phyloP scores from a whole-genome alignment of 2,329 filamentous ascomycete genomes.

The Colletotrichum sp. region DNA sequence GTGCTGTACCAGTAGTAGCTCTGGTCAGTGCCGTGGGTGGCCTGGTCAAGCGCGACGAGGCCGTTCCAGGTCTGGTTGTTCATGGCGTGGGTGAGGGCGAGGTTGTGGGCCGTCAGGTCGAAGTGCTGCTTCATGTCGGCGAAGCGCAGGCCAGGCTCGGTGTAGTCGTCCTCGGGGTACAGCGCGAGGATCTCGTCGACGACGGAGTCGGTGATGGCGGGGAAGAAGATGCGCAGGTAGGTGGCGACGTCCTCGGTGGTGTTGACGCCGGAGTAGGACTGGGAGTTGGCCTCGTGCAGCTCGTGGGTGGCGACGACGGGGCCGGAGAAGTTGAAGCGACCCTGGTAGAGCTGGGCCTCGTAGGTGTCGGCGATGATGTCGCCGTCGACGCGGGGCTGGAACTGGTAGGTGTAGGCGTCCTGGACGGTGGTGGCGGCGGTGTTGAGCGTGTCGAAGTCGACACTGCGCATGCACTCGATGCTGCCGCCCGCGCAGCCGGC shows the following conservation, averaged over 20 bases:
- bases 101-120: neutral
- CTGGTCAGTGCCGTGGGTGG: conserved; percentile 2
- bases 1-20: conserved; percentile 10
- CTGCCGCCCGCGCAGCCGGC: neutral
- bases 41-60: neutral
- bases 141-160: neutral
- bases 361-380: conserved; percentile 34
- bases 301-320: conserved; percentile 21
- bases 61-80: neutral
- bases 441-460: conserved; percentile 9
- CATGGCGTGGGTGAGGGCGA: neutral
- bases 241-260: conserved; percentile 42
- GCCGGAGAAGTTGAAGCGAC: conserved; percentile 30
- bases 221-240: conserved; percentile 37
- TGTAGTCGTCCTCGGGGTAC: neutral
- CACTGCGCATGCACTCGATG: neutral
- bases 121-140: conserved; percentile 3
- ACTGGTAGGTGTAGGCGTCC: conserved; percentile 18
- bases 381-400: conserved; percentile 41
- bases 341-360: conserved; percentile 29
- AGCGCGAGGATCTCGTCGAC: conserved; percentile 43
- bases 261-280: conserved; percentile 42
- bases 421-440: neutral
- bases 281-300: conserved; percentile 55
- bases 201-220: conserved; percentile 19